phyloP scores from a whole-genome alignment of 768 basidiomycete genomes.

The Lentinus tigrinus region DNA sequence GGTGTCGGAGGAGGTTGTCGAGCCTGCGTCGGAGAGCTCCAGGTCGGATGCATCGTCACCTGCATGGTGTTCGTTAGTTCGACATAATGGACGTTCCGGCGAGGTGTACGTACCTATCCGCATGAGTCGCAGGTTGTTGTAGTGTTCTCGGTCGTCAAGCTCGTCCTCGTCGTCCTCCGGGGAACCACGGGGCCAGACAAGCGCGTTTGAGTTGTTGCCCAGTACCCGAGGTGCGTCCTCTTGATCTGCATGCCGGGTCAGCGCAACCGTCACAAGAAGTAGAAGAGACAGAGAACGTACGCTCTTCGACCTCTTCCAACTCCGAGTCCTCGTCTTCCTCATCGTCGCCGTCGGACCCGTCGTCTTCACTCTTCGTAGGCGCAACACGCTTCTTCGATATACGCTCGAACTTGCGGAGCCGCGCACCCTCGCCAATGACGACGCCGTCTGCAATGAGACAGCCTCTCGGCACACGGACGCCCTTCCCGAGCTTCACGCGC shows the following conservation, averaged over 20 bases:
- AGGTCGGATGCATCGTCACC: slow-evolving; percentile 67
- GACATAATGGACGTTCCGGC: background rate
- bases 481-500: slow-evolving; percentile 68
- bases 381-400: slow-evolving; percentile 55
- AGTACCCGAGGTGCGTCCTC: slow-evolving; percentile 41
- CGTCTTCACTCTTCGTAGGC: slow-evolving; percentile 31
- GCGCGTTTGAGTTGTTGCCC: slow-evolving; percentile 73
- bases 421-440: slow-evolving; percentile 69
- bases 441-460: slow-evolving; percentile 84
- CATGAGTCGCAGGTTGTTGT: slow-evolving; percentile 69
- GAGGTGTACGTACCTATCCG: slow-evolving; percentile 56
- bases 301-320: slow-evolving; percentile 63
- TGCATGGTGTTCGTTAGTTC: slow-evolving; percentile 22
- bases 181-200: slow-evolving; percentile 74
- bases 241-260: slow-evolving; percentile 41
- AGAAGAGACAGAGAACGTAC: slow-evolving; percentile 38
- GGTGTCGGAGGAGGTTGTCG: slow-evolving; percentile 46
- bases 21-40: slow-evolving; percentile 57
- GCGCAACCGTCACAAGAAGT: background rate
- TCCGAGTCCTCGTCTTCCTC: slow-evolving; percentile 46
- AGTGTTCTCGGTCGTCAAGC: slow-evolving; percentile 60
- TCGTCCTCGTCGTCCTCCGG: slow-evolving; percentile 59
- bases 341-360: slow-evolving; percentile 31
- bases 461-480: slow-evolving; percentile 66
- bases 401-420: slow-evolving; percentile 66